Base-by-base conservation (phyloP, 192 early-diverging fungal genomes). In the Rhizophagus clarus region DNA sequence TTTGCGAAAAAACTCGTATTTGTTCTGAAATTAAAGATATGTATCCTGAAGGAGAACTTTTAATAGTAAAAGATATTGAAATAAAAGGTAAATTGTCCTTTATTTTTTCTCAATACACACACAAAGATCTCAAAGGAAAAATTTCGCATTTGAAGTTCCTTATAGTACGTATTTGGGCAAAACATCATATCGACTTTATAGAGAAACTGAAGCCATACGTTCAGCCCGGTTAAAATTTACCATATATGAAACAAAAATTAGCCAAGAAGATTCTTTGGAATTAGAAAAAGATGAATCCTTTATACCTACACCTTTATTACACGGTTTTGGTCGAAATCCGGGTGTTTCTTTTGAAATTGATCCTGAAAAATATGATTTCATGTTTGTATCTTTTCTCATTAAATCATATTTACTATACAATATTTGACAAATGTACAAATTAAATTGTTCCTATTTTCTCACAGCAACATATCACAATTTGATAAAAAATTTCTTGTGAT, bases 401-500 rank as follows among this genome's bases (percentile, higher is more conserved):
- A 37, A 37, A 37, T 37, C 34, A 37, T 37, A 37, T 37, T 37
- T 37, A 9, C 20, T 24, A 4, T 75, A 61, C 24, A 9, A 31
- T 17, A 61, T 75, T 37, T 61, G 62, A 28, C 29, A 31, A 40
- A 69, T 22, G 17, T 10, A 32, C 4, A 22, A 51, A 51, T n/a
- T 4, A 69, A 69, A 69, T 42, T 37, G 1, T 37, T 37, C 4
- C 4, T 37, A 37, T 75, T 32, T 75, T 75, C 8, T 32, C 63
- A 12, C 22, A 75, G 74, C 2, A 14, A 75, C 12, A 75, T 75
- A 28, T 51, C 56, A 26, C 74, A 75, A 75, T 75, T 75, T 3
- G 60, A 37, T 17, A 61, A 61, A 61, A 75, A 61, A n/a, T 75
- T 75, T 37, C 74, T 75, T 11, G 7, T 75, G 24, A 61, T 75